Conservation (phyloP, 2,329 filamentous ascomycete genomes). For the Fusarium liriodendri region DNA sequence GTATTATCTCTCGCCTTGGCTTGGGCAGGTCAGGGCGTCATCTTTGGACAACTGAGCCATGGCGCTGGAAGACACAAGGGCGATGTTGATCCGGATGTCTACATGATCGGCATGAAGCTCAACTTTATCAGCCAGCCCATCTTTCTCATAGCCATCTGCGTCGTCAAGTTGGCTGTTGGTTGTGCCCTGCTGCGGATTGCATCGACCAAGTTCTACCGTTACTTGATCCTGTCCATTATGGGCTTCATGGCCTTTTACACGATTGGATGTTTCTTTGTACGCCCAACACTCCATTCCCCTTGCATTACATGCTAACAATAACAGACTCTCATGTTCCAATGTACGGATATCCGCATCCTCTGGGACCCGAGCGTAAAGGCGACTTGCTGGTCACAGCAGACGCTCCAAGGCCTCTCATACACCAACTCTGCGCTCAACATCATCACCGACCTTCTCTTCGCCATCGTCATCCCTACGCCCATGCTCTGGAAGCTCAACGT, state of each 20-base stretch:
- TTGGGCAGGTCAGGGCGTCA: slow-evolving; percentile 52
- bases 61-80: slow-evolving; percentile 59
- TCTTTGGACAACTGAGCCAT: slow-evolving; percentile 54
- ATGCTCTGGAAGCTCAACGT: slow-evolving; percentile 56
- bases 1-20: slow-evolving; percentile 44
- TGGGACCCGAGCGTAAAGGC: slow-evolving; percentile 56
- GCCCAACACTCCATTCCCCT: not conserved
- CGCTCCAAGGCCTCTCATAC: slow-evolving; percentile 56
- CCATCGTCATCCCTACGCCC: slow-evolving; percentile 51
- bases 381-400: slow-evolving; percentile 55
- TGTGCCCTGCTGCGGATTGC: slow-evolving; percentile 56
- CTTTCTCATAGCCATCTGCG: slow-evolving; percentile 54
- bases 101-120: slow-evolving; percentile 52
- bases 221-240: slow-evolving; percentile 52
- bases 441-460: slow-evolving; percentile 53
- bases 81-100: slow-evolving; percentile 52
- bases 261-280: slow-evolving; percentile 51
- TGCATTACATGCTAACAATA: not conserved
- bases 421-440: slow-evolving; percentile 53
- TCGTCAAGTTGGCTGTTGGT: slow-evolving; percentile 57
- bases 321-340: slow-evolving; percentile 60
- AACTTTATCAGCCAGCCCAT: slow-evolving; percentile 58
- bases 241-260: slow-evolving; percentile 49
- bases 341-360: slow-evolving; percentile 55
- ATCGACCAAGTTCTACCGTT: slow-evolving; percentile 48